A percentile compares a stretch with the other conserved stretches of the same genome.
Conservation (phyloP, 192 early-diverging fungal species). For the Backusella luteola region DNA sequence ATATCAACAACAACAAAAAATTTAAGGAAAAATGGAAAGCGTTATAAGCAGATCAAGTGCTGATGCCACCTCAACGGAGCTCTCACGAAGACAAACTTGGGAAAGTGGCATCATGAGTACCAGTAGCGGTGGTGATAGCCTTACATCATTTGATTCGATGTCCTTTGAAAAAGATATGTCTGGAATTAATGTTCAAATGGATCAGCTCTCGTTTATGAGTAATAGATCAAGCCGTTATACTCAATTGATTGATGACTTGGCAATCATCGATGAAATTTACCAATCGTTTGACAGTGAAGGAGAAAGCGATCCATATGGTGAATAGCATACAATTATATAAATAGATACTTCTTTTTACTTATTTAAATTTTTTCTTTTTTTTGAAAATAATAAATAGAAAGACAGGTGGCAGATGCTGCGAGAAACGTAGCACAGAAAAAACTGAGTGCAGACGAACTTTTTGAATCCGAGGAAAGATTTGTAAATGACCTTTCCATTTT, state of each 20-base stretch:
- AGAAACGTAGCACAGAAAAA: conserved; percentile 12
- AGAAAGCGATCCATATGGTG: neutral
- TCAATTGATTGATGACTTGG: conserved; percentile 5
- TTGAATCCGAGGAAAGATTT: neutral
- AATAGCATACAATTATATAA: neutral
- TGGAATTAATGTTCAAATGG: neutral
- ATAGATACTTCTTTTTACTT: neutral
- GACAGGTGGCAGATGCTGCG: conserved; percentile 9
- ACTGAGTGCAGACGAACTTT: neutral
- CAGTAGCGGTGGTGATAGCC: neutral
- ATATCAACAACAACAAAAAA: neutral
- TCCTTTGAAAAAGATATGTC: neutral
- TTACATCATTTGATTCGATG: neutral
- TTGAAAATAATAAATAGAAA: neutral
- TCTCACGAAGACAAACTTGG: neutral
- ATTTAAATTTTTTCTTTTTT: neutral
- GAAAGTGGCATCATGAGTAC: neutral
- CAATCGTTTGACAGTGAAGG: neutral
- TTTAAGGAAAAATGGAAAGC: neutral
- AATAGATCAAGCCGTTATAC: neutral
- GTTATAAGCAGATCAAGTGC: neutral
- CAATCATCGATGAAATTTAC: conserved; percentile 10
- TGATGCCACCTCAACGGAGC: neutral
- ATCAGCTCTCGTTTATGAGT: neutral
- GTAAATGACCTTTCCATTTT: neutral